Base-by-base conservation (phyloP, 179 eudicot genomes). In the Camellia oleifera region DNA sequence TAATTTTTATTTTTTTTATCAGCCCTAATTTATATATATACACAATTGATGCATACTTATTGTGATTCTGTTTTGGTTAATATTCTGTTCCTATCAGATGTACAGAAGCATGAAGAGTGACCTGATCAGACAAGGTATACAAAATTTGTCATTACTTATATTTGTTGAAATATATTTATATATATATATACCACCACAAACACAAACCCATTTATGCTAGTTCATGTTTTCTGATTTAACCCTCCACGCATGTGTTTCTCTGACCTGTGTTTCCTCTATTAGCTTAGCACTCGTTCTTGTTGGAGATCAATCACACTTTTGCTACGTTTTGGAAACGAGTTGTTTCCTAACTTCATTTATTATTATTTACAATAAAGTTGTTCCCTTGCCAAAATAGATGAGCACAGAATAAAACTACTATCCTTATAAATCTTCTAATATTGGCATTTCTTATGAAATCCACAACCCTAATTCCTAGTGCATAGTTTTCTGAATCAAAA, bases 91-190 rank as follows among this genome's bases (percentile, higher is more conserved):
- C 69, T 10, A 77, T 13, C 87, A 94, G 98, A 94, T 94, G 98
- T 94, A 92, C 78, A 90, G 98, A 81, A 90, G 95, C 93, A 94
- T 93, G 93, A 94, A 88, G 91, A 82, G n/a, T 81, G 91, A 91
- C 64, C 82, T 76, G 61, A 78, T 13, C 84, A 87, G 77, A 86
- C 88, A 82, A 89, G 98, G 92, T 91, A 88, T 79, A 32, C 75
- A 40, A 58, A 74, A 32, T 5, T 57, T 78, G 60, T 3, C 18
- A 14, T 46, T n/a, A 3, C 17, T 56, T 42, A 7, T 42, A 7
- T n/a, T 69, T 68, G 45, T 75, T 17, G 68, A 42, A 6, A 71
- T 10, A n/a, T 15, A 58, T 60, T 65, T 13, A 12, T 6, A 23
- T 13, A 15, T 3, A 26, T 81, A 23, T 40, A 65, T 18, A 23